Evolutionary conservation across 2,329 filamentous ascomycete genomes (phyloP).

Genomic region (Nemania abortiva): DNA sequence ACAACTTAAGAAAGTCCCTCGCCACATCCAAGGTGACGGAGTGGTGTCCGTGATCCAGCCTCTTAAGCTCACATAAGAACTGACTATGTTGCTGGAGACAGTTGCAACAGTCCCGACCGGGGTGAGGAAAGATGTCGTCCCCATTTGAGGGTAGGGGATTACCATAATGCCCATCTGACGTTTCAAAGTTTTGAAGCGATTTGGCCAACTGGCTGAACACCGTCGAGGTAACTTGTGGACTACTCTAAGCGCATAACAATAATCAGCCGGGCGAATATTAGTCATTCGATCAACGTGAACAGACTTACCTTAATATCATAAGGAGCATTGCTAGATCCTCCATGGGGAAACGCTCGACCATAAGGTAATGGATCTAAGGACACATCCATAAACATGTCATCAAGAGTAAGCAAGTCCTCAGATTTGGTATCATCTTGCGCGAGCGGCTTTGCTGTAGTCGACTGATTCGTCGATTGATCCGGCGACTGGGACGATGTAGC

Average conservation of each 20-base stretch:
- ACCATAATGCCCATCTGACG: neutral
- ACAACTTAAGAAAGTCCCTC: conserved; percentile 1
- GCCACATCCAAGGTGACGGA: conserved; percentile 14
- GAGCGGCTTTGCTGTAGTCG: neutral
- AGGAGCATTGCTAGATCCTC: conserved; percentile 3
- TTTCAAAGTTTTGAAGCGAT: neutral
- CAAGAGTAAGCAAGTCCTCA: conserved; percentile 13
- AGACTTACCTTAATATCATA: conserved; percentile 3
- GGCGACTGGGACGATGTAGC: conserved; percentile 1
- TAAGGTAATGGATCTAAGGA: neutral
- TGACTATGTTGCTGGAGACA: conserved; percentile 17
- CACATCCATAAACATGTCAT: conserved; percentile 23
- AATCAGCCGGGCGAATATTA: neutral
- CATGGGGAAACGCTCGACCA: conserved; percentile 2
- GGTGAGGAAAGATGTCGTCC: neutral
- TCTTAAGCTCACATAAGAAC: conserved; percentile 20
- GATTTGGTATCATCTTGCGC: neutral
- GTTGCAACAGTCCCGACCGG: neutral
- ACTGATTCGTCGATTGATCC: neutral
- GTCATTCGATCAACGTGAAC: neutral
- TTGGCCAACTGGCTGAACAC: conserved; percentile 6
- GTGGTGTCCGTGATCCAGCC: conserved; percentile 5
- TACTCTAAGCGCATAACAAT: no score
- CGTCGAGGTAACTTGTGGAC: neutral
- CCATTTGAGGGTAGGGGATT: neutral